Evolutionary conservation across 2,329 filamentous ascomycete genomes (phyloP).

Genomic region (Setomelanomma holmii): DNA sequence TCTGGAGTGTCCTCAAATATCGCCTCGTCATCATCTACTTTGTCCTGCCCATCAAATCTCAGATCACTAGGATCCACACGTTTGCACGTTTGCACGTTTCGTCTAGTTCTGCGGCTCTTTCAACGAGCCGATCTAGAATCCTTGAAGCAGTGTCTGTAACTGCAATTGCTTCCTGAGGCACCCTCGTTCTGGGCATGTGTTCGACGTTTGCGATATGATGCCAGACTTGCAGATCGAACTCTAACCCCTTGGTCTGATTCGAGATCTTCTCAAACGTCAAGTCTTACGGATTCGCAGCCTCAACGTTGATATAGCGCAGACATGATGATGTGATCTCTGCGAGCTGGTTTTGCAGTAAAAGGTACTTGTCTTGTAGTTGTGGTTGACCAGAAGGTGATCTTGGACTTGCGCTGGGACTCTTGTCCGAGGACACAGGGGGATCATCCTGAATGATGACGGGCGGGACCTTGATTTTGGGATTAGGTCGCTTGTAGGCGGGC

Average conservation of each 20-base stretch:
- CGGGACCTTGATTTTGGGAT: constrained; percentile 30
- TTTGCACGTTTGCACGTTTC: constrained; percentile 21
- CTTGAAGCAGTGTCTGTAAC: constrained; percentile 22
- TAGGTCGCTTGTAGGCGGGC: constrained; percentile 7
- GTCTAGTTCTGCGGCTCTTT: constrained; percentile 14
- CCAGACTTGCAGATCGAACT: constrained; percentile 34
- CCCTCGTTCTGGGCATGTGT: constrained; percentile 14
- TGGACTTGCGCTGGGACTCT: constrained; percentile 26
- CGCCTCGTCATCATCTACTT: constrained; percentile 14
- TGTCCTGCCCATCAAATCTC: constrained; percentile 17
- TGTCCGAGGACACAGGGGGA: constrained; percentile 10
- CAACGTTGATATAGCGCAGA: constrained; percentile 23
- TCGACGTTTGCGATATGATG: constrained; percentile 25
- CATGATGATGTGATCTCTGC: constrained; percentile 23
- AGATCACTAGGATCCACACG: constrained; percentile 30
- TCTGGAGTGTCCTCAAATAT: constrained; percentile 15
- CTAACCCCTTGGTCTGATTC: constrained; percentile 25
- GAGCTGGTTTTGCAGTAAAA: constrained; percentile 24
- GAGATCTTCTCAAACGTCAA: constrained; percentile 35
- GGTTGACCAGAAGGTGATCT: constrained; percentile 21
- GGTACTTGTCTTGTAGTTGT: constrained; percentile 26
- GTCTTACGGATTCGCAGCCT: constrained; percentile 29
- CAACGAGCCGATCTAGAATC: constrained; percentile 23
- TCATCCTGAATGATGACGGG: constrained; percentile 25
- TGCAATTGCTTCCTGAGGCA: constrained; percentile 16